A percentile compares a stretch with the other conserved stretches of the same genome.
phyloP scores from a whole-genome alignment of 805 yeast genomes.

The Metschnikowia shivogae region DNA sequence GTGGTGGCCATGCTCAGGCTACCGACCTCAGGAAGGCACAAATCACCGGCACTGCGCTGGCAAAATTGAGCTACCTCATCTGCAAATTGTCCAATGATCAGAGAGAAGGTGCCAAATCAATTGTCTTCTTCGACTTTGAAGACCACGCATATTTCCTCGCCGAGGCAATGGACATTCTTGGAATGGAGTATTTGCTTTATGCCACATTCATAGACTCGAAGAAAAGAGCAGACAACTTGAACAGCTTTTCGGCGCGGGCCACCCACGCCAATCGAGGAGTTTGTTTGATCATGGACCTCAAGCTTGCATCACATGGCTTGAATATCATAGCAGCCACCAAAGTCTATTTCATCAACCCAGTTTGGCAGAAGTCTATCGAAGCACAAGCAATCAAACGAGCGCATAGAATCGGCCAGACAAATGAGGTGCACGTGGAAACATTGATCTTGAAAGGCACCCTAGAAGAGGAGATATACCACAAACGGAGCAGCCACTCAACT shows the following conservation, averaged over 20 bases:
- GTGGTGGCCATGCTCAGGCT: neutral
- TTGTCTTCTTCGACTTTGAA: conserved; percentile 67
- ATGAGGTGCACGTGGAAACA: conserved; percentile 67
- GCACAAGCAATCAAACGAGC: conserved; percentile 78
- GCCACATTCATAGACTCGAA: conserved; percentile 53
- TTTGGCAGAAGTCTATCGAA: conserved; percentile 65
- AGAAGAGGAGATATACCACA: conserved; percentile 62
- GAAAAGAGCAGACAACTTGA: conserved; percentile 50
- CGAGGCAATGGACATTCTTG: conserved; percentile 59
- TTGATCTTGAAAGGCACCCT: conserved; percentile 57
- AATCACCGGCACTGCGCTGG: conserved; percentile 59
- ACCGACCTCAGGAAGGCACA: conserved; percentile 24
- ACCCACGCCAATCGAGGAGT: conserved; percentile 40
- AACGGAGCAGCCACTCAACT: conserved; percentile 21
- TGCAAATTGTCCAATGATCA: conserved; percentile 54
- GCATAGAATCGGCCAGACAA: conserved; percentile 67
- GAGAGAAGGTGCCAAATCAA: conserved; percentile 43
- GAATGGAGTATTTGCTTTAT: conserved; percentile 58
- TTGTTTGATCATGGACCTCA: conserved; percentile 61
- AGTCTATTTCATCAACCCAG: conserved; percentile 68
- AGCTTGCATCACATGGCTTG: conserved; percentile 65
- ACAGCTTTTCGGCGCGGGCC: conserved; percentile 44
- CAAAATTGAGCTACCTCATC: conserved; percentile 58
- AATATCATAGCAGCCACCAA: conserved; percentile 65
- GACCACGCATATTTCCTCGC: conserved; percentile 66